These are phyloP conservation scores for Gremmenia infestans DNA, from an alignment of 2,329 filamentous ascomycete genomes.

Conservation along the genomic window DNA sequence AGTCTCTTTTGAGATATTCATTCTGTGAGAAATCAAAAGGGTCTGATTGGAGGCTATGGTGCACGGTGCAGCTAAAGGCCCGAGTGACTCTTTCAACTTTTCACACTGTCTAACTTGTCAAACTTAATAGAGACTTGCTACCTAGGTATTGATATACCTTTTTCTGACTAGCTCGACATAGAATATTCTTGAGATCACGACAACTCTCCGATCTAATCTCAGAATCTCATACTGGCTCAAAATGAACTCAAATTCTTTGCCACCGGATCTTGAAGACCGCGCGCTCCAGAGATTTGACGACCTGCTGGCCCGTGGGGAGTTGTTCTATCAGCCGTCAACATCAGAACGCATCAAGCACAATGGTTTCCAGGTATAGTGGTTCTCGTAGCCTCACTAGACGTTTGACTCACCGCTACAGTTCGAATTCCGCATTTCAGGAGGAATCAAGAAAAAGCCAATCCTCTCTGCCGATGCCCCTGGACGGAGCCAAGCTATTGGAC, in stretches of 20 bases:
- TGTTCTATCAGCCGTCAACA: not conserved
- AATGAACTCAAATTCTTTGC: not conserved
- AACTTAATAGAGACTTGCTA: no score
- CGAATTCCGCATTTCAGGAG: not conserved
- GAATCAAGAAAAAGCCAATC: not conserved
- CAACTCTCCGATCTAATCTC: no score
- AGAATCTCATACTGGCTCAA: not conserved
- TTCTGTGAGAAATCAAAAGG: no score
- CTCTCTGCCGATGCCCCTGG: not conserved
- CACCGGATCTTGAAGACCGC: not conserved
- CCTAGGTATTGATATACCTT: no score
- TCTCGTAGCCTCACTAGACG: not conserved
- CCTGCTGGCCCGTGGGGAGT: not conserved
- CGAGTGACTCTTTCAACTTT: no score
- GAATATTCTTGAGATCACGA: no score
- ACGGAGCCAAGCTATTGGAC: not conserved
- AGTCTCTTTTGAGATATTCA: no score
- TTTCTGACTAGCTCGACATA: no score
- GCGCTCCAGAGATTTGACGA: not conserved
- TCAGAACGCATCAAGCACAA: not conserved
- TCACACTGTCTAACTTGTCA: no score
- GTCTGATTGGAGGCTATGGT: no score
- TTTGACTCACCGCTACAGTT: not conserved
- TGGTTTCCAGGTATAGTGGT: not conserved
- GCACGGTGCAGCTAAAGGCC: no score